Base-by-base conservation (phyloP, 176 grass and related monocot genomes). In the Canna indica region DNA sequence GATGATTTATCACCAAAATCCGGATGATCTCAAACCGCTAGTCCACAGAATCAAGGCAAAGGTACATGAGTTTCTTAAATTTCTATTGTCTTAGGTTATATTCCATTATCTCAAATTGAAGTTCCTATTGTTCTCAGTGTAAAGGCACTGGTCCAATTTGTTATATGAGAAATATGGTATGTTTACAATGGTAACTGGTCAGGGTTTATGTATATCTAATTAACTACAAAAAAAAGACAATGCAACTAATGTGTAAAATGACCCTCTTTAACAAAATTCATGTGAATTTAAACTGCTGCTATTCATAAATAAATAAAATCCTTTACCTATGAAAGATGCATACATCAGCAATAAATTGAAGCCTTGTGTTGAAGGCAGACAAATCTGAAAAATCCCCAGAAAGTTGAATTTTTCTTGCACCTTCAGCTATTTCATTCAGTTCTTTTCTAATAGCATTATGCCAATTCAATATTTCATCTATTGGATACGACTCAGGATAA, bases 401-500 rank as follows among this genome's bases (percentile, higher is more conserved):
- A 50, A 54, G 47, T 47, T 91, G 85, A 11, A 96, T 91, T 45
- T 56, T 91, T 65, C 85, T 88, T 4, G 91, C 83, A 10, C 79
- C 85, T 31, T 84, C 73, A 78, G 78, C 85, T 72, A 96, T 85
- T 66, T 86, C 83, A 66, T 77, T 71, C 54, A 96, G 69, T 84
- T 96, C 91, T 73, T 74, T 60, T 41, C 76, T 75, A 45, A 96
- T 88, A 77, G 91, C 91, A 67, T 86, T 77, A 56, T 96, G 91
- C 91, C 91, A 96, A 83, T 76, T 79, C 85, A 96, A 79, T 75
- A 96, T 96, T 56, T 91, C 91, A 78, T 96, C 88, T 82, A 96
- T 88, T 70, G 91, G 91, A 77, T 88, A 78, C 24, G 76, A 22
- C 39, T 5, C 45, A 52, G 17, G 18, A 77, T 35, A 17, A 42